A percentile compares a stretch with the other conserved stretches of the same genome.
phyloP scores from a whole-genome alignment of 2,329 filamentous ascomycete species.

The Trichoderma sp. region DNA sequence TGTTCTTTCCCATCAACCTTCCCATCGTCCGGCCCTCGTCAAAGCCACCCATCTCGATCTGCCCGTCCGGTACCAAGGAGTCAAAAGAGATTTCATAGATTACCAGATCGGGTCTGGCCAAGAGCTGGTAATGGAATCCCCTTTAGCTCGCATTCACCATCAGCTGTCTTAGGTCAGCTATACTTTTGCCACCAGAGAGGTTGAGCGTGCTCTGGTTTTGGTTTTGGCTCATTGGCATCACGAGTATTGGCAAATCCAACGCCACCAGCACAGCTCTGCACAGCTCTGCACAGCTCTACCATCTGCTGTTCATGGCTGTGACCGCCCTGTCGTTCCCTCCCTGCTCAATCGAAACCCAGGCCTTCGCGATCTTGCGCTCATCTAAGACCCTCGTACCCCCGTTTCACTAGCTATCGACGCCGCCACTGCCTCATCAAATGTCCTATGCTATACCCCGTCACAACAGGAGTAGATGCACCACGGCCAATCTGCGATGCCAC shows the following conservation, averaged over 20 bases:
- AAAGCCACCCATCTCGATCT: slow-evolving; percentile 4
- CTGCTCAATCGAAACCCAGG: slow-evolving; percentile 34
- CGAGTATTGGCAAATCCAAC: slow-evolving; percentile 5
- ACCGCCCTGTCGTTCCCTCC: slow-evolving; percentile 28
- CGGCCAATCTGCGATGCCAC: slow-evolving; percentile 37
- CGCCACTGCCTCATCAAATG: slow-evolving; percentile 50
- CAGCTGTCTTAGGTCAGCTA: slow-evolving; percentile 19
- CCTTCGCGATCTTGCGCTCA: slow-evolving; percentile 33
- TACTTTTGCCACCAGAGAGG: slow-evolving; percentile 11
- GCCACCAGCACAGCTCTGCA: slow-evolving; percentile 8
- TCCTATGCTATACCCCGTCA: slow-evolving; percentile 40
- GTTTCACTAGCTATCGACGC: slow-evolving; percentile 7
- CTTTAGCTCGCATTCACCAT: slow-evolving; percentile 9
- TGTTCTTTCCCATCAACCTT: neutral
- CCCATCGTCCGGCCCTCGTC: neutral
- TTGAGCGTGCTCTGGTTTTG: neutral
- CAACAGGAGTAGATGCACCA: slow-evolving; percentile 42
- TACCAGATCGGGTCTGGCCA: slow-evolving; percentile 7
- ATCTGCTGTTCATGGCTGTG: slow-evolving; percentile 36
- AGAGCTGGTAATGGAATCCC: slow-evolving; percentile 14
- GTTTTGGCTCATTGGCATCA: neutral
- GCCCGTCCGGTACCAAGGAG: neutral
- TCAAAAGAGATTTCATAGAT: slow-evolving; percentile 10
- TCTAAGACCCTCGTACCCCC: slow-evolving; percentile 7
- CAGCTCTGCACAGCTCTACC: neutral